Evolutionary conservation across 2,329 filamentous ascomycete species (phyloP), one percentile per base, ranked within the genome.

Genomic region (Cordyceps cicadae): DNA sequence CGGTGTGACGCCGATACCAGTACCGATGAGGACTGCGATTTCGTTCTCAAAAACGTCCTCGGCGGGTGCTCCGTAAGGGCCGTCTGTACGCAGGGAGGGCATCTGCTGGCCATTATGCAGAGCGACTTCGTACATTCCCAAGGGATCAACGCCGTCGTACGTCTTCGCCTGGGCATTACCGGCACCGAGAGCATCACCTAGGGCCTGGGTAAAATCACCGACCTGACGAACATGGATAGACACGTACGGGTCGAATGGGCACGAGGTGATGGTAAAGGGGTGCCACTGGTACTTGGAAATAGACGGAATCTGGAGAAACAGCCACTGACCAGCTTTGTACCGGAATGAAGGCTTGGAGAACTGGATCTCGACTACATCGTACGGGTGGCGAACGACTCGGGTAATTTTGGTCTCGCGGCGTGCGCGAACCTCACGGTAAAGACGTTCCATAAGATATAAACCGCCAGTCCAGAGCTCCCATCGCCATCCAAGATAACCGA

Each of bases 301-400:
- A 7, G 89, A 87, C 0, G 94, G 94, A 26, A 96, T 87, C 73
- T 97, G 93, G 62, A 99, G 81, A 80, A 97, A 97, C 43, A 97
- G 85, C 92, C 93, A 99, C 77, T 99, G 94, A 37, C 94, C 94
- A 15, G 94, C 89, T 82, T 96, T 97, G 85, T 99, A 99, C 70
- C 87, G 90, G 88, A 99, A 96, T 62, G 89, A 94, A 5, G 93
- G 90, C 78, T 99, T 99, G 73, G 83, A 84, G 77, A 99, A 97
- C 73, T 99, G 94, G 64, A 99, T 92, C 77, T 99, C 94, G 70
- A 97, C 91, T 56, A 92, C 93, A 71, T 97, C 92, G 71, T 97
- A 97, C 5, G 94, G 94, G 78, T 99, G 94, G 66, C 91, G 88
- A 67, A 99, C 89, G 43, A 99, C 92, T 70, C 93, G 92, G 64